phyloP scores from a whole-genome alignment of 257 asterid genomes.

The Solanum clarkiae region DNA sequence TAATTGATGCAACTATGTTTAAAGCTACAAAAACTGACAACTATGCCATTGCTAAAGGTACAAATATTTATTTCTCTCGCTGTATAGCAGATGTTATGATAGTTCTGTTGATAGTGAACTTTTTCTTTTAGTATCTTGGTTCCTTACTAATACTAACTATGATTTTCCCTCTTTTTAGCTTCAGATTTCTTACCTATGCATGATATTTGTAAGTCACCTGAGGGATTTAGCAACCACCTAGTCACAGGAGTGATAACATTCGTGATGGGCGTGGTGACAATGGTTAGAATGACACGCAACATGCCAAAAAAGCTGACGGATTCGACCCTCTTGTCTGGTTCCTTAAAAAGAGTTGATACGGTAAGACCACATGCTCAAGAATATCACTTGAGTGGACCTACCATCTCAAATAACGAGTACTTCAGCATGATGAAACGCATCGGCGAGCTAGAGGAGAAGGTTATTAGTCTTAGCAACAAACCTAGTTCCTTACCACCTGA shows the following conservation, averaged over 20 bases:
- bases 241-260: constrained; percentile 77
- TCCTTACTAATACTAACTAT: not conserved
- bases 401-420: constrained; percentile 55
- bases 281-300: constrained; percentile 85
- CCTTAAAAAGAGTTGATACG: constrained; percentile 37
- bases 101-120: not conserved
- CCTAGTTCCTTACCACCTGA: constrained; percentile 59
- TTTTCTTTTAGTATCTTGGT: not conserved
- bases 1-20: constrained; percentile 30
- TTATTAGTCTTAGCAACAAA: constrained; percentile 32
- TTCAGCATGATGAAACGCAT: constrained; percentile 79
- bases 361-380: constrained; percentile 25
- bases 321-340: constrained; percentile 52
- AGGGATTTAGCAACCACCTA: constrained; percentile 47
- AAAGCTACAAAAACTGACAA: constrained; percentile 19
- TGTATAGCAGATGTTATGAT: not conserved
- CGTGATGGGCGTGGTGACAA: constrained; percentile 71
- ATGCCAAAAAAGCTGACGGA: constrained; percentile 81
- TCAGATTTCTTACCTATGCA: constrained; percentile 18
- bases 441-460: constrained; percentile 83
- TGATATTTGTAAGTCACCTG: constrained; percentile 21
- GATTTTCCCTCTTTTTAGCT: not conserved
- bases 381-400: constrained; percentile 19
- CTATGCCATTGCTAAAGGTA: constrained; percentile 43
- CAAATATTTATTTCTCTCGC: not conserved